These are phyloP conservation scores for Sugiyamaella paludigena DNA, from an alignment of 1,139 yeast species.

Conservation along the genomic window DNA sequence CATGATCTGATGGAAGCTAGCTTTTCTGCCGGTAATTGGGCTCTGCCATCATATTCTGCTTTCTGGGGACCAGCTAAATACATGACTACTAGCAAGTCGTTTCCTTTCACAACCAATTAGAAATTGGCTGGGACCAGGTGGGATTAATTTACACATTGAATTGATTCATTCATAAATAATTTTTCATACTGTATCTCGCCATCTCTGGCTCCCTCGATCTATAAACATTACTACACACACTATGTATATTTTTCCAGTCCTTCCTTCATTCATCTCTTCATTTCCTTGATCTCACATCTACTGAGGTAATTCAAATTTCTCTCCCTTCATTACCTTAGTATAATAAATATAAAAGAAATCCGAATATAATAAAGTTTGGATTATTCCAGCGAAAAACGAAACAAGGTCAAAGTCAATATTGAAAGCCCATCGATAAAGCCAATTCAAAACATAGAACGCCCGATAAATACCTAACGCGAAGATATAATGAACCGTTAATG, in stretches of 20 bases:
- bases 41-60: too few species aligned
- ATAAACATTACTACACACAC: neutral
- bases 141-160: neutral
- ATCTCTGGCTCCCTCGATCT: neutral
- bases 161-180: neutral
- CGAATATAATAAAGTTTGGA: conserved; percentile 84
- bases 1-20: too few species aligned
- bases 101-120: too few species aligned
- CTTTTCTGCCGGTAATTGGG: too few species aligned
- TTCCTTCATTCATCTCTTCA: neutral
- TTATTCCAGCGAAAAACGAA: conserved; percentile 71
- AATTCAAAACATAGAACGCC: conserved; percentile 85
- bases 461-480: conserved; percentile 91
- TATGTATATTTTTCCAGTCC: too few species aligned
- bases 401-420: conserved; percentile 70
- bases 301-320: conserved; percentile 76
- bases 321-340: conserved; percentile 76
- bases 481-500: conserved; percentile 85
- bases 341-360: conserved; percentile 95
- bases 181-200: neutral
- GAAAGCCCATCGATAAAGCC: conserved; percentile 81
- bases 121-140: too few species aligned
- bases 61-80: too few species aligned
- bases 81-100: too few species aligned
- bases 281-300: conserved; percentile 28